Conservation (phyloP, 2,329 filamentous ascomycete species). For the Fusarium austroafricanum region DNA sequence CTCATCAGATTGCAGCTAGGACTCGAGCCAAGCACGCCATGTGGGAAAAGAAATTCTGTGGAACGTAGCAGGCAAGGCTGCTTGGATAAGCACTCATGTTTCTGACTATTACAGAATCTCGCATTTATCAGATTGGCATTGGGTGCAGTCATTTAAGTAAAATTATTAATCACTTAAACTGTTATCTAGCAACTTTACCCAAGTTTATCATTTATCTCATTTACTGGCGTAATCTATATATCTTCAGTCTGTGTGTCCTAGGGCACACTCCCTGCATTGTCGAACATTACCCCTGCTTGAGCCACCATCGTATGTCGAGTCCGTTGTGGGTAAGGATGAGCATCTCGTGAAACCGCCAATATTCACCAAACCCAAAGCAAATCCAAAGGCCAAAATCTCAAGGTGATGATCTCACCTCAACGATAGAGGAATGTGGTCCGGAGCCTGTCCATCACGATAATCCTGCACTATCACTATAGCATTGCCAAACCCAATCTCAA, state of each 20-base stretch:
- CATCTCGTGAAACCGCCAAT: neutral
- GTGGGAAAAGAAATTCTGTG: neutral
- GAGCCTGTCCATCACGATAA: neutral
- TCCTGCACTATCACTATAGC: slow-evolving; percentile 3
- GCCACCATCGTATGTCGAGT: slow-evolving; percentile 7
- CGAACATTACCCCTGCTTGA: neutral
- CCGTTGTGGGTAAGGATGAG: neutral
- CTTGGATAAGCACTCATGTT: too few species aligned
- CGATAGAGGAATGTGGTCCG: slow-evolving; percentile 22
- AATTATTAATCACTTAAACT: too few species aligned
- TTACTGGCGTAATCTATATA: neutral
- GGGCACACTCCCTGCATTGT: slow-evolving; percentile 22
- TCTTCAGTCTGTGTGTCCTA: slow-evolving; percentile 9
- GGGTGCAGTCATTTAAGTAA: too few species aligned
- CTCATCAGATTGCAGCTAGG: neutral
- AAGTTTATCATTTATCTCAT: neutral
- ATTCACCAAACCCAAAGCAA: neutral
- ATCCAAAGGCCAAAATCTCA: neutral
- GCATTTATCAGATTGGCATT: too few species aligned
- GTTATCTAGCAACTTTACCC: too few species aligned
- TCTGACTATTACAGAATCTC: too few species aligned
- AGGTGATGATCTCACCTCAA: slow-evolving; percentile 22
- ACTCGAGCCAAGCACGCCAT: neutral
- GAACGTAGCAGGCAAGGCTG: neutral
- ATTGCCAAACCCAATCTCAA: slow-evolving; percentile 9